phyloP scores from a whole-genome alignment of 1,284 basidiomycete genomes.

The Rhodofomes roseus region DNA sequence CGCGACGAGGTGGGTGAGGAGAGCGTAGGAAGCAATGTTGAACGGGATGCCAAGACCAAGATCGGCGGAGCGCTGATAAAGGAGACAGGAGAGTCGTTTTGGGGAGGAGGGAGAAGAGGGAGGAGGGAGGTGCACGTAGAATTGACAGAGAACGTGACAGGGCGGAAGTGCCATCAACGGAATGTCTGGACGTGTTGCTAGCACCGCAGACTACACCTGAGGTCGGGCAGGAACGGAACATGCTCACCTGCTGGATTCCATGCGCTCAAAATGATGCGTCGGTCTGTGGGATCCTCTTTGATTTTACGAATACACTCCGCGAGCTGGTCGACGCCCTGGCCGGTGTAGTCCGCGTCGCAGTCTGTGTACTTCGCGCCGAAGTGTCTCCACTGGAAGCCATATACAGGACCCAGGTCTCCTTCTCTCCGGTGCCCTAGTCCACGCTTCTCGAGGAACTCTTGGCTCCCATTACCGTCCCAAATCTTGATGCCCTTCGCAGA shows the following conservation, averaged over 20 bases:
- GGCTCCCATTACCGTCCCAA: conserved; percentile 96
- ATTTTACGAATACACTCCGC: conserved; percentile 88
- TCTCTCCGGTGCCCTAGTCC: conserved; percentile 83
- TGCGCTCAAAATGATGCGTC: conserved; percentile 93
- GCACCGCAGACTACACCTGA: background rate
- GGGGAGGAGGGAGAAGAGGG: conserved; percentile 44
- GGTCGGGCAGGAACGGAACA: background rate
- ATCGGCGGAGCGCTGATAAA: conserved; percentile 98
- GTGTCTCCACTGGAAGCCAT: conserved; percentile 99
- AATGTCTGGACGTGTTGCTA: conserved; percentile 63
- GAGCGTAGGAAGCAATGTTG: conserved; percentile 97
- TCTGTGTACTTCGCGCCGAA: conserved; percentile 90
- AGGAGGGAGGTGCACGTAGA: conserved; percentile 88
- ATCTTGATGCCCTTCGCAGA: conserved; percentile 89
- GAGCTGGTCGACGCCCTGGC: conserved; percentile 93
- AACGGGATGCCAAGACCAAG: conserved; percentile 96
- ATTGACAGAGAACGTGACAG: conserved; percentile 98
- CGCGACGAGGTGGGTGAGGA: conserved; percentile 96
- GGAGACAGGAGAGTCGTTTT: conserved; percentile 86
- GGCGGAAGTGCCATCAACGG: conserved; percentile 94
- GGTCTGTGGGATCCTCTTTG: conserved; percentile 89
- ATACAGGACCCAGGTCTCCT: conserved; percentile 95
- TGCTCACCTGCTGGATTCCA: conserved; percentile 95
- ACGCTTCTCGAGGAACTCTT: conserved; percentile 81
- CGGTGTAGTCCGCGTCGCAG: conserved; percentile 80